These are phyloP conservation scores for Marasmius tenuissimus DNA, from an alignment of 1,284 basidiomycete genomes.

Conservation along the genomic window DNA sequence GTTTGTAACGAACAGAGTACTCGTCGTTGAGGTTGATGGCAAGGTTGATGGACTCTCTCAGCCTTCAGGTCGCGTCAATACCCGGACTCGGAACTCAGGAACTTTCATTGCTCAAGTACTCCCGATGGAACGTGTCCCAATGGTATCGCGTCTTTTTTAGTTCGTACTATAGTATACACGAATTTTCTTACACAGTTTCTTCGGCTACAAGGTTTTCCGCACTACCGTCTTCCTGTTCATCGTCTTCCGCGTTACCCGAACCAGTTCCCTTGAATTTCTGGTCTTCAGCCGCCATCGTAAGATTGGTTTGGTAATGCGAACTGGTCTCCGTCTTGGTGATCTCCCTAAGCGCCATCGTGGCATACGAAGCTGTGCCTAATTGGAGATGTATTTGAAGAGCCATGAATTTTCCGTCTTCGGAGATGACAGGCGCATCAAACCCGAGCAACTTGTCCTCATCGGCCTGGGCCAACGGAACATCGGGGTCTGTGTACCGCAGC, in stretches of 20 bases:
- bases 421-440: conserved; percentile 67
- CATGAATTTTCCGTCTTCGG: conserved; percentile 76
- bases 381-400: conserved; percentile 82
- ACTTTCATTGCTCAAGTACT: too few species aligned
- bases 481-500: conserved; percentile 90
- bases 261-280: conserved; percentile 67
- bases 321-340: conserved; percentile 93
- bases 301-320: conserved; percentile 78
- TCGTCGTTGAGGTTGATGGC: too few species aligned
- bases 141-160: too few species aligned
- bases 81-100: too few species aligned
- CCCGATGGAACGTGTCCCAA: too few species aligned
- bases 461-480: conserved; percentile 87
- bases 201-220: conserved; percentile 18
- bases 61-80: too few species aligned
- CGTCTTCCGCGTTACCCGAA: conserved; percentile 21
- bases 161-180: neutral
- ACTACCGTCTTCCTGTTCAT: conserved; percentile 22
- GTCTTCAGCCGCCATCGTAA: conserved; percentile 83
- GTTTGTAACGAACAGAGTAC: too few species aligned
- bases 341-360: conserved; percentile 94
- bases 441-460: conserved; percentile 92
- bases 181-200: neutral
- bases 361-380: conserved; percentile 87
- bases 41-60: too few species aligned